phyloP scores from a whole-genome alignment of 1,139 yeast genomes.

The Entelexis paramagnoliae region DNA sequence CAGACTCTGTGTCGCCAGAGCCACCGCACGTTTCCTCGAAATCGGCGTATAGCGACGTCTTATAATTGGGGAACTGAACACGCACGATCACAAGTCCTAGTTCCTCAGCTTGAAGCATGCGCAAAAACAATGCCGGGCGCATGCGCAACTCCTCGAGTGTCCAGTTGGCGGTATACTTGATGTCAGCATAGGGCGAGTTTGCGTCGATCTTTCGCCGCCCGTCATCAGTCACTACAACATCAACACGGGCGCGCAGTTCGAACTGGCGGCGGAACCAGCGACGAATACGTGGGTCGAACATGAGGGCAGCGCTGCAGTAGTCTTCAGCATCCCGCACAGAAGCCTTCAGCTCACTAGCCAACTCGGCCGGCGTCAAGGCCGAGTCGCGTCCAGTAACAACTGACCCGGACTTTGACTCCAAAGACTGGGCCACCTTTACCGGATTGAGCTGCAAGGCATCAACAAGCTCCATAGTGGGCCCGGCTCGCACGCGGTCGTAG shows the following conservation, averaged over 20 bases:
- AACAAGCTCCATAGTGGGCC: slow-evolving; percentile 18
- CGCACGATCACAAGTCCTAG: slow-evolving; percentile 46
- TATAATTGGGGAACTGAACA: slow-evolving; percentile 35
- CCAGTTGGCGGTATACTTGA: slow-evolving; percentile 81
- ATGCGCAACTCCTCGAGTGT: slow-evolving; percentile 61
- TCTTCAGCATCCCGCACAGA: slow-evolving; percentile 12
- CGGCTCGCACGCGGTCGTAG: slow-evolving; percentile 60
- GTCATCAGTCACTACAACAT: slow-evolving; percentile 73
- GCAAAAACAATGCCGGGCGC: slow-evolving; percentile 69
- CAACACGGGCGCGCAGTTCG: slow-evolving; percentile 56
- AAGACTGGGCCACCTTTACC: slow-evolving; percentile 19
- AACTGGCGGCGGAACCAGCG: slow-evolving; percentile 62
- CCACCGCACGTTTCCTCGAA: slow-evolving; percentile 53
- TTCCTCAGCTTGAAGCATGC: slow-evolving; percentile 85
- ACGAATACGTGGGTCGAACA: slow-evolving; percentile 60
- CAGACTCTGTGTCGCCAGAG: slow-evolving; percentile 64
- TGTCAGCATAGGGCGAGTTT: slow-evolving; percentile 73
- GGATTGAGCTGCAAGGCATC: slow-evolving; percentile 10
- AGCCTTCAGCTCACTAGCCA: slow-evolving; percentile 40
- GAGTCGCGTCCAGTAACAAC: slow-evolving; percentile 44
- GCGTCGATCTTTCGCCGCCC: slow-evolving; percentile 75
- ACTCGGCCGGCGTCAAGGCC: slow-evolving; percentile 50
- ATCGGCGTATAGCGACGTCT: slow-evolving; percentile 40
- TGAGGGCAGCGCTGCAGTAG: slow-evolving; percentile 9
- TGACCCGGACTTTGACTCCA: not conserved